Conservation (phyloP, 202 grass and related monocot species). For the Cymbopogon flexuosus region DNA sequence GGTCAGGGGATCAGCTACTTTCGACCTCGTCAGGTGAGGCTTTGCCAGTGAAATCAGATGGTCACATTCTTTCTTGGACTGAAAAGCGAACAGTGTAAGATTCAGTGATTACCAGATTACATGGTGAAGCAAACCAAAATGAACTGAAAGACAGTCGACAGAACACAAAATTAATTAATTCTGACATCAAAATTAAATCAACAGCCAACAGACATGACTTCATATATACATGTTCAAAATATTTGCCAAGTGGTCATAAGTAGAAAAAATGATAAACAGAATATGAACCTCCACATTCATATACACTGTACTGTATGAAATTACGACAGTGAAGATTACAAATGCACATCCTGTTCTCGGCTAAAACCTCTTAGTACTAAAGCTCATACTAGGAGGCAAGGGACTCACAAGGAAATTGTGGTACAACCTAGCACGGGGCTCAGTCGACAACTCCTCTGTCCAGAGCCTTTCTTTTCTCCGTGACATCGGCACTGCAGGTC, state of each 20-base stretch:
- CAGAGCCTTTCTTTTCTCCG: too few species aligned
- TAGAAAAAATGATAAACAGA: too few species aligned
- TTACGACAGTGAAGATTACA: too few species aligned
- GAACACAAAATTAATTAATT: neutral
- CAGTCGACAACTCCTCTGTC: neutral
- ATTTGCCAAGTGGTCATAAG: too few species aligned
- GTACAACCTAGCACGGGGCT: neutral
- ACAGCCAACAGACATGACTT: too few species aligned
- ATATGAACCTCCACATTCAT: too few species aligned
- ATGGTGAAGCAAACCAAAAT: neutral
- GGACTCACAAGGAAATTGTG: slow-evolving; percentile 1
- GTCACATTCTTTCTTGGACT: slow-evolving; percentile 77
- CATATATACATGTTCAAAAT: too few species aligned
- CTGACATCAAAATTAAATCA: too few species aligned
- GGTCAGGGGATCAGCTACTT: slow-evolving; percentile 62
- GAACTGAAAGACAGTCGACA: neutral
- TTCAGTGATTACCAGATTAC: neutral
- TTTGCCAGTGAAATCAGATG: slow-evolving; percentile 73
- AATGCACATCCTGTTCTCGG: too few species aligned
- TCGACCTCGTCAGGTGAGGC: slow-evolving; percentile 71
- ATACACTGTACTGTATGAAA: too few species aligned
- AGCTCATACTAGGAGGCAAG: neutral
- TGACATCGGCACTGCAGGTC: neutral
- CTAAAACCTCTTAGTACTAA: too few species aligned
- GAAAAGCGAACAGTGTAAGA: neutral